These are phyloP conservation scores for Scutellaria baicalensis DNA, from an alignment of 257 asterid genomes.

Conservation along the genomic window DNA sequence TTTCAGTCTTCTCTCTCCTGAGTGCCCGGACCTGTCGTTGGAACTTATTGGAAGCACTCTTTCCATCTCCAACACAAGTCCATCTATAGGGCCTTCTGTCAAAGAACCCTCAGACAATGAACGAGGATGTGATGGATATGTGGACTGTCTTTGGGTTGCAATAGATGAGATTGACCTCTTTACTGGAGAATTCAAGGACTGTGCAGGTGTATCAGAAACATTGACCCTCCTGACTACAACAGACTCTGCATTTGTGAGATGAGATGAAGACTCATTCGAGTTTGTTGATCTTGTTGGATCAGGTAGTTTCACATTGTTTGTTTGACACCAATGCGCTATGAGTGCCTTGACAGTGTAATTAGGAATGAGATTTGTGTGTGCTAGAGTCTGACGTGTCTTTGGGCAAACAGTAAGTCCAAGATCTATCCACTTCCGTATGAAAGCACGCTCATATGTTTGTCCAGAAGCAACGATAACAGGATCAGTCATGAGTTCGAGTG, in stretches of 20 bases:
- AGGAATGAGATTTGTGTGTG: constrained; percentile 67
- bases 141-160: constrained; percentile 21
- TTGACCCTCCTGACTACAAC: constrained; percentile 32
- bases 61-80: constrained; percentile 29
- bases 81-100: constrained; percentile 29
- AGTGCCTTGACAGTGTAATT: constrained; percentile 78
- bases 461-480: constrained; percentile 83
- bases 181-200: constrained; percentile 33
- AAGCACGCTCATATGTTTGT: constrained; percentile 70
- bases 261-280: constrained; percentile 46
- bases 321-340: constrained; percentile 61
- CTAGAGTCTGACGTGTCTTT: constrained; percentile 63
- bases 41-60: constrained; percentile 32
- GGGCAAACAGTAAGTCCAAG: constrained; percentile 83
- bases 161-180: constrained; percentile 23
- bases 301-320: constrained; percentile 57
- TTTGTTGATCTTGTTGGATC: constrained; percentile 38
- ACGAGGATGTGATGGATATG: constrained; percentile 44
- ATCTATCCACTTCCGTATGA: constrained; percentile 67
- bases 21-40: constrained; percentile 36
- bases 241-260: constrained; percentile 37
- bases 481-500: constrained; percentile 75
- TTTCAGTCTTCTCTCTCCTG: constrained; percentile 43
- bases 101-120: constrained; percentile 46
- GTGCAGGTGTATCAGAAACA: constrained; percentile 28